Evolutionary conservation across 495 filamentous ascomycete species (phyloP).

Genomic region (Lentithecium fluviatile): DNA sequence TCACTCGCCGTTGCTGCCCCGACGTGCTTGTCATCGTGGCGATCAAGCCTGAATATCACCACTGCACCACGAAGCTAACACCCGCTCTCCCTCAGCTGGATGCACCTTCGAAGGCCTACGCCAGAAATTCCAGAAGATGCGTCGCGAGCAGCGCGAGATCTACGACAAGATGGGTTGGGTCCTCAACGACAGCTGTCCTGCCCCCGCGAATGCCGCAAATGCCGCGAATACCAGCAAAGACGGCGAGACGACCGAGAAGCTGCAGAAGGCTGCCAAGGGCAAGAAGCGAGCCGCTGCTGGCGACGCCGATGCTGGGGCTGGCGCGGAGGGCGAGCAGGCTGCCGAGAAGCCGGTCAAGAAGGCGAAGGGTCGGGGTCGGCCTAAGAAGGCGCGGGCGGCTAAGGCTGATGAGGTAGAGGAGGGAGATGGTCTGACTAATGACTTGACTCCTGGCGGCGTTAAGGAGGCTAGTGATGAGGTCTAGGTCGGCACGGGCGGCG

Average conservation of each 20-base stretch:
- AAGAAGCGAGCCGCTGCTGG: background rate
- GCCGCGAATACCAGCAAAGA: background rate
- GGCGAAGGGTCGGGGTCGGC: background rate
- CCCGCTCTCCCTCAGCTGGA: slow-evolving; percentile 1
- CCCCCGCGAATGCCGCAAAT: background rate
- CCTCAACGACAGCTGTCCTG: background rate
- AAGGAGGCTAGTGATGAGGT: no score
- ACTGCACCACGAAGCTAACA: background rate
- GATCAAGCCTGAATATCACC: background rate
- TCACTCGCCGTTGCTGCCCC: background rate
- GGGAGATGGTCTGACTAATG: no score
- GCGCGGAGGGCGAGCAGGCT: background rate
- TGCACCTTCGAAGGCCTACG: slow-evolving; percentile 4
- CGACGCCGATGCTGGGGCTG: background rate
- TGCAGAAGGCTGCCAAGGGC: background rate
- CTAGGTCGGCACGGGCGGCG: no score
- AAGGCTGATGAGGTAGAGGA: no score
- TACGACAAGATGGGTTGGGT: slow-evolving; percentile 8
- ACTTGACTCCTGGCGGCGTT: no score
- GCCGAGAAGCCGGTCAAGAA: background rate
- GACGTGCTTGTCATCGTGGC: background rate
- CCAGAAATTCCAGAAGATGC: slow-evolving; percentile 8
- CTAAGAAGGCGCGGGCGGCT: no score
- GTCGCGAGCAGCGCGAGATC: slow-evolving; percentile 17
- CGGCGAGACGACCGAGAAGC: background rate